Evolutionary conservation across 2,329 filamentous ascomycete species (phyloP).

Genomic region (Stagonosporopsis chrysanthemi): DNA sequence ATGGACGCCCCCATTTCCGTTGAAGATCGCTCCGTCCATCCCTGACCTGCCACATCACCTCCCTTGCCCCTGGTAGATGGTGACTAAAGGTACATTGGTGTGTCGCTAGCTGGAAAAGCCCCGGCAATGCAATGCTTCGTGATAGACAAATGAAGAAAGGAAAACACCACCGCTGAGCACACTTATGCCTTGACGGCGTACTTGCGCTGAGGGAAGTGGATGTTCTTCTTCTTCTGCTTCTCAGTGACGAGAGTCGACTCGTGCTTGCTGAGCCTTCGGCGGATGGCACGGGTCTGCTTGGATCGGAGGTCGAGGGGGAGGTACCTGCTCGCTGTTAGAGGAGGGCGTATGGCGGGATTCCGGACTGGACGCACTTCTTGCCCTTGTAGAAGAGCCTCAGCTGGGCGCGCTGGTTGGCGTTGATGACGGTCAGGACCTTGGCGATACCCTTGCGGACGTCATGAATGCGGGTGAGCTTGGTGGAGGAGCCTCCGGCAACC

Average conservation of each 20-base stretch:
- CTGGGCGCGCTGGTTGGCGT: slow-evolving; percentile 98
- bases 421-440: slow-evolving; percentile 98
- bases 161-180: slow-evolving; percentile 41
- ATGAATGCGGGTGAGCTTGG: slow-evolving; percentile 83
- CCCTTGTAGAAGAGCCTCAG: slow-evolving; percentile 97
- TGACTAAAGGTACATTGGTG: slow-evolving; percentile 51
- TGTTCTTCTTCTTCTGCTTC: slow-evolving; percentile 95
- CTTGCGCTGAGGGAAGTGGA: slow-evolving; percentile 98
- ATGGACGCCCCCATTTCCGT: slow-evolving; percentile 51
- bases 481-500: slow-evolving; percentile 88
- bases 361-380: slow-evolving; percentile 73
- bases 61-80: slow-evolving; percentile 43
- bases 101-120: slow-evolving; percentile 49
- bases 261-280: slow-evolving; percentile 90
- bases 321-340: slow-evolving; percentile 62
- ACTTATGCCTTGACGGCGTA: slow-evolving; percentile 91
- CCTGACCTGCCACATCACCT: slow-evolving; percentile 42
- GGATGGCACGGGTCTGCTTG: slow-evolving; percentile 98
- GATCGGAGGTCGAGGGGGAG: slow-evolving; percentile 95
- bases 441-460: slow-evolving; percentile 99
- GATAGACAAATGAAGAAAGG: slow-evolving; percentile 49
- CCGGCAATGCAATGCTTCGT: slow-evolving; percentile 53
- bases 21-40: slow-evolving; percentile 48
- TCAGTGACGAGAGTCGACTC: slow-evolving; percentile 84
- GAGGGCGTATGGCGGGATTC: slow-evolving; percentile 2